phyloP scores from a whole-genome alignment of 2,329 filamentous ascomycete genomes.

The Didymella glomerata region DNA sequence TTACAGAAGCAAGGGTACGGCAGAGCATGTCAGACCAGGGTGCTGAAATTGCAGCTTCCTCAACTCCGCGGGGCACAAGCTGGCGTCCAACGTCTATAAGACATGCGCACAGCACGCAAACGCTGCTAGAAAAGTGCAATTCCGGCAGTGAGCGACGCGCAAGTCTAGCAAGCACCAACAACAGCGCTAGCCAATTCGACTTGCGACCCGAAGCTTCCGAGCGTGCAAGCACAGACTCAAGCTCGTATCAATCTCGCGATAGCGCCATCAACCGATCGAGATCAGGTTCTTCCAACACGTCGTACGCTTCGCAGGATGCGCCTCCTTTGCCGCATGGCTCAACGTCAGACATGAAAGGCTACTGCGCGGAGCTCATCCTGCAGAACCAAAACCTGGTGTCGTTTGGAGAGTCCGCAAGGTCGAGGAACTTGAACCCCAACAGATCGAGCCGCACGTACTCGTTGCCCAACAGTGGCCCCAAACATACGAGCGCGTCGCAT shows the following conservation, averaged over 20 bases:
- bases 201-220: constrained; percentile 18
- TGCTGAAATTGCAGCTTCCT: constrained; percentile 19
- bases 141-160: constrained; percentile 21
- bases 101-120: constrained; percentile 28
- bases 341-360: constrained; percentile 7
- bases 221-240: constrained; percentile 24
- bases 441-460: constrained; percentile 16
- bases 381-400: constrained; percentile 17
- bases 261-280: constrained; percentile 21
- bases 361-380: constrained; percentile 14
- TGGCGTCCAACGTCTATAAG: constrained; percentile 17
- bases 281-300: constrained; percentile 26
- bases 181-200: constrained; percentile 8
- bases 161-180: constrained; percentile 13
- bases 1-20: constrained; percentile 21
- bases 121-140: constrained; percentile 25
- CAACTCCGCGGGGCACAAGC: constrained; percentile 11
- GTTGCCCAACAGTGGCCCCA: not conserved
- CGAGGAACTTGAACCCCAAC: constrained; percentile 7
- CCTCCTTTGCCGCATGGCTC: constrained; percentile 20
- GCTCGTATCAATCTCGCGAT: constrained; percentile 25
- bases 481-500: constrained; percentile 3
- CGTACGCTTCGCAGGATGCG: constrained; percentile 14
- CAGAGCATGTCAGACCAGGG: constrained; percentile 22
- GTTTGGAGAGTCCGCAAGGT: constrained; percentile 20